Base-by-base conservation (phyloP, 805 yeast genomes). In the Myxozyma udenii region DNA sequence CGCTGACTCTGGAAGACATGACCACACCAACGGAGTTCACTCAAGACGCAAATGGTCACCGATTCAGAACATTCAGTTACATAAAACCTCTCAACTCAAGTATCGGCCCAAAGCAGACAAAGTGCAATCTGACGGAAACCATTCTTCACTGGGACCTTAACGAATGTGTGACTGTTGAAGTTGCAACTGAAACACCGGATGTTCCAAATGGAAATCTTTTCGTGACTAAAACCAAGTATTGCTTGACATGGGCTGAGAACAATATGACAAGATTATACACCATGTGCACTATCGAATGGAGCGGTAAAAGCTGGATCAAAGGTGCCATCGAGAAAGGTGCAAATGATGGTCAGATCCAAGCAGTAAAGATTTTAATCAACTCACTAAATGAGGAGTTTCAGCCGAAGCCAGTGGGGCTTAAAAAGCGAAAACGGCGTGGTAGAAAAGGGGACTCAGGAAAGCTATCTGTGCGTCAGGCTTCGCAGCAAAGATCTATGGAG, bases 141-240 rank as follows among this genome's bases (percentile, higher is more conserved):
- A 73, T 86, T 19, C 78, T 80, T 40, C 69, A 75, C 41, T 69
- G 76, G 61, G 84, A 86, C 62, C 72, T 74, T 46, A 71, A 77
- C 3, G 72, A 74, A 16, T 76, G 76, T 58, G 78, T 87, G 30
- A 76, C 80, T 52, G 80, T 88, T 1, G 69, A 81, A 1, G 80
- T 83, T 38, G 73, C 78, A 1, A 80, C 91, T 0, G 73, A 71
- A 37, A 90, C 98, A 0, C 99, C 98, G 0, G 93, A 88, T 64
- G 98, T 93, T 14, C 98, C 99, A 0, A 85, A 90, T 62, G 99
- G 99, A 3, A 77, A 77, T 39, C 77, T 86, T 0, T 93, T 93
- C 66, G 74, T 78, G 28, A 89, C 89, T 1, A 76, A 80, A 56
- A 87, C 96, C 0, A 74, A 85, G 54, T 85, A 81, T 62, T 72